Conservation (phyloP, 768 basidiomycete genomes). For the Mycena latifolia region DNA sequence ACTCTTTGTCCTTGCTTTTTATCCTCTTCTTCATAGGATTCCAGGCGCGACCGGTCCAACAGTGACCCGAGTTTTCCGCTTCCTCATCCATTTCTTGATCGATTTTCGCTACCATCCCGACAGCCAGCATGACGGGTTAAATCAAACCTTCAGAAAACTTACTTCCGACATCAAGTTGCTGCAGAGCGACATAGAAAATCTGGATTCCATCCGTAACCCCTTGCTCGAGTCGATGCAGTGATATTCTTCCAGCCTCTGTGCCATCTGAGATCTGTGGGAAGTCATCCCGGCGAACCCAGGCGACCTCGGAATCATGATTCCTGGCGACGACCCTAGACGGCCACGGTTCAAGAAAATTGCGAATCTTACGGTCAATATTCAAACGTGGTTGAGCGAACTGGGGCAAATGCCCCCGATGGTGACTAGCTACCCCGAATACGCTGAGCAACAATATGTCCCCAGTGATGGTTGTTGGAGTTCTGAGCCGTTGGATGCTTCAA, state of each 20-base stretch:
- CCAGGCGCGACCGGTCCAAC: constrained; percentile 12
- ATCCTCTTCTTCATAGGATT: neutral
- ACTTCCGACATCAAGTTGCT: neutral
- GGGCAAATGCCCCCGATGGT: neutral
- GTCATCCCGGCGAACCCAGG: neutral
- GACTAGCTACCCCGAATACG: constrained; percentile 10
- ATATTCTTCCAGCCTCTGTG: constrained; percentile 3
- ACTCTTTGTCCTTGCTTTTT: neutral
- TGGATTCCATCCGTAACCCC: neutral
- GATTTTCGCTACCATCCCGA: constrained; percentile 15
- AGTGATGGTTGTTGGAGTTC: too few species aligned
- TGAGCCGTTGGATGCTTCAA: too few species aligned
- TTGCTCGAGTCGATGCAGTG: constrained; percentile 16
- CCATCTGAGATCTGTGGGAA: constrained; percentile 16
- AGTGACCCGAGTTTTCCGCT: constrained; percentile 14
- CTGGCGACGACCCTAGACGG: neutral
- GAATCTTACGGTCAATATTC: neutral
- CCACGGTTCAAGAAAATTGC: constrained; percentile 14
- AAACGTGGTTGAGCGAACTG: neutral
- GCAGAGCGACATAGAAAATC: neutral
- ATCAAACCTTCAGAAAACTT: constrained; percentile 8
- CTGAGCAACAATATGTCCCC: too few species aligned
- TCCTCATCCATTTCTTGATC: constrained; percentile 20
- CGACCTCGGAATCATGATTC: constrained; percentile 18
- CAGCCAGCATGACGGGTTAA: constrained; percentile 8